Conservation (phyloP, 116 monocot species). For the Trichopus zeylanicus region DNA sequence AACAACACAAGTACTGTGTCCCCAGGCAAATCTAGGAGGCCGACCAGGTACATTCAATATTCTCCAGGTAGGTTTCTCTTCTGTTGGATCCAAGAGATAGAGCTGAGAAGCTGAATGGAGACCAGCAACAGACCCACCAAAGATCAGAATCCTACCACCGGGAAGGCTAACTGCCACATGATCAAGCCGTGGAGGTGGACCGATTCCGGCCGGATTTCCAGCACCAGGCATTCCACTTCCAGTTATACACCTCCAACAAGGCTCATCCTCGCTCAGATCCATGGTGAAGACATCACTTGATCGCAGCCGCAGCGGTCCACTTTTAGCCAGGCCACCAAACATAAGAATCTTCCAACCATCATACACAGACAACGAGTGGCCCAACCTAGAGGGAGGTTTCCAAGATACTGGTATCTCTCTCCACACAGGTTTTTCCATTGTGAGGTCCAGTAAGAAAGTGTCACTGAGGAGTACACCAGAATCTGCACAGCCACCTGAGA, state of each 20-base stretch:
- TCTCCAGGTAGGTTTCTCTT: conserved; percentile 60
- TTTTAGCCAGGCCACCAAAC: conserved; percentile 84
- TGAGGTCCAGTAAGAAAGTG: conserved; percentile 57
- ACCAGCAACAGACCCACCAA: conserved; percentile 63
- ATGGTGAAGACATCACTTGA: conserved; percentile 71
- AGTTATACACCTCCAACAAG: conserved; percentile 61
- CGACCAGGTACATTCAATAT: conserved; percentile 48
- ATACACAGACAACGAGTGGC: conserved; percentile 63
- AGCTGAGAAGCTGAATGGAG: conserved; percentile 57
- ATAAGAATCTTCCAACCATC: conserved; percentile 62
- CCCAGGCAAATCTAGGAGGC: conserved; percentile 58
- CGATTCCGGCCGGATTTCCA: conserved; percentile 57
- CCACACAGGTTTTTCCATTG: conserved; percentile 69
- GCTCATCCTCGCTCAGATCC: conserved; percentile 57
- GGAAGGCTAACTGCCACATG: conserved; percentile 76
- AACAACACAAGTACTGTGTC: conserved; percentile 56
- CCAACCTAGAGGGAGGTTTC: conserved; percentile 74
- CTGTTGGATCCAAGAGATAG: conserved; percentile 47
- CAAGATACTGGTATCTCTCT: conserved; percentile 62
- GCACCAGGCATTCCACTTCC: conserved; percentile 75
- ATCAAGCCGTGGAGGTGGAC: conserved; percentile 75
- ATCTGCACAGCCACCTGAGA: conserved; percentile 84
- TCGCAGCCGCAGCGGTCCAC: conserved; percentile 52
- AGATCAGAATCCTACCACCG: conserved; percentile 60
- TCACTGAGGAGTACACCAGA: conserved; percentile 80